Evolutionary conservation across 1,284 basidiomycete genomes (phyloP), one percentile per base, ranked within the genome.

Genomic region (Ceratobasidium sp.): DNA sequence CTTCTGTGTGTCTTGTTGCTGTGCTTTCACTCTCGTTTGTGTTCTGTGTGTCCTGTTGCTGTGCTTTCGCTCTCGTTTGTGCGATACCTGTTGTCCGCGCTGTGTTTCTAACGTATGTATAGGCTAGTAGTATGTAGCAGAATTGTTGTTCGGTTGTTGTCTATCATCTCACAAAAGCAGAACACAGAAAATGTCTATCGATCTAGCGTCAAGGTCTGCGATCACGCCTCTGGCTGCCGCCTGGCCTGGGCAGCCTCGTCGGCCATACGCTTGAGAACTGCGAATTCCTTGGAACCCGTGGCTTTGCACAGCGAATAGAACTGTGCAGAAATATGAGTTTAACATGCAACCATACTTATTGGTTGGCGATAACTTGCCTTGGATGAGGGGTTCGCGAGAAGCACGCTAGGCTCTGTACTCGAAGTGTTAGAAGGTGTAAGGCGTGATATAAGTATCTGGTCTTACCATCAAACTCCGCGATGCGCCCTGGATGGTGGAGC

Each of bases 231-330:
- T 54, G 51, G 6, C 25, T 54, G 25, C 30, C 16, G 51, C 51
- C 51, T 56, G 3, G 54, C 54, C 33, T 4, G 56, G 7, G 62
- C 58, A 14, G 73, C 74, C 21, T 73, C 72, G 1, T 75, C 69
- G 8, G 74, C 74, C 77, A 81, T 76, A 38, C 75, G 69, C 63
- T 79, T 78, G 54, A 95, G 83, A 74, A 86, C 85, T 3, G 86
- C 83, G 79, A 95, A 95, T 80, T 95, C 93, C 21, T 86, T 86
- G 75, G 85, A 87, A 9, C 94, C 93, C 0, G 92, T 91, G 3
- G 92, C 92, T 80, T 90, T 89, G 81, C 94, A 95, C 16, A 96
- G 81, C 0, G 84, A 81, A 76, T 93, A 85, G 82, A 95, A 95
- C 75, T 86, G 86, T 44, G 91, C 16, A 18, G 91, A 25, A 16